Percentiles rank a stretch among this genome's conserved stretches.
These are phyloP conservation scores for sorghum (Sorghum bicolor) DNA, from an alignment of 176 grass and related monocot genomes.

Conservation along the genomic window Sorghum_bicolor_NCBIv3 NC_012870.2:68524001-68524500, in stretches of 20 bases:
- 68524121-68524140: slow-evolving; percentile 59
- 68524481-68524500: slow-evolving; percentile 63
- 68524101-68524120: slow-evolving; percentile 55
- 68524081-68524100: slow-evolving; percentile 63
- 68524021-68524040: slow-evolving; percentile 44
- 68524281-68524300: slow-evolving; percentile 39
- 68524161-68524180: slow-evolving; percentile 58
- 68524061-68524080: slow-evolving; percentile 51
- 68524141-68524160: slow-evolving; percentile 52
- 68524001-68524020: slow-evolving; percentile 61
- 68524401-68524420: slow-evolving; percentile 72
- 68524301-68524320: slow-evolving; percentile 74
- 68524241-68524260: slow-evolving; percentile 34
- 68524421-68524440: slow-evolving; percentile 42
- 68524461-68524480: slow-evolving; percentile 52
- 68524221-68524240: slow-evolving; percentile 60
- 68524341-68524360: slow-evolving; percentile 48
- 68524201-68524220: slow-evolving; percentile 74
- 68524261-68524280: slow-evolving; percentile 46
- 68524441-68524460: slow-evolving; percentile 46
- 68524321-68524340: slow-evolving; percentile 56
- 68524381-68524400: slow-evolving; percentile 57
- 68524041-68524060: slow-evolving; percentile 47
- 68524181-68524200: slow-evolving; percentile 53
- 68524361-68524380: slow-evolving; percentile 63